Evolutionary conservation across 495 filamentous ascomycete species (phyloP), one percentile per base, ranked within the genome.

Genomic region (Aspergillus leporis): DNA sequence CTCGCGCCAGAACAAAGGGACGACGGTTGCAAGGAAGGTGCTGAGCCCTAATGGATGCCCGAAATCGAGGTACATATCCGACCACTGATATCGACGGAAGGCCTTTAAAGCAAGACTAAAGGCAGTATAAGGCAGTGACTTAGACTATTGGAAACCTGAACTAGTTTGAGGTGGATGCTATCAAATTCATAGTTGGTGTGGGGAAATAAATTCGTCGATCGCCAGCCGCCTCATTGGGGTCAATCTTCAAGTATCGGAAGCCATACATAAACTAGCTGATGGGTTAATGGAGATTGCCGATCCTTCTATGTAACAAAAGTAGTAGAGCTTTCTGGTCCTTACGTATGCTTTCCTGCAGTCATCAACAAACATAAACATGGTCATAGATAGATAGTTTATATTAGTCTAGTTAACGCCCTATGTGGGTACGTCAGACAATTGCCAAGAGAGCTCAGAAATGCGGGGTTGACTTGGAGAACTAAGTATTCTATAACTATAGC

Each of bases 41-140:
- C 63, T 51, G 12, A 75, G 31, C 6, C 66, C 63, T 47, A 72
- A 55, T 13, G 48, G 47, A 30, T 31, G 63, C 16, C 61, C 62
- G 40, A 69, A 31, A 45, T 63, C 21, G 8, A 71, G 56, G 52
- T 60, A 53, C 72, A 76, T 78, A 31, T 5, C 64, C 25, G 25
- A 3, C 25, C 25, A n/a, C 25, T 6, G 6, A 6, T 28, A 28
- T 28, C 6, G 3, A 28, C n/a, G 25, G 25, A 28, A 28, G 25
- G 25, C 6, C 25, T 28, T 28, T 3, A 28, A 28, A 28, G 3
- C 25, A 28, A 28, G 25, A 28, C 25, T 28, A 47, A 19, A 16
- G 19, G 3, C n/a, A 5, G n/a, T 23, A 4, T 43, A 16, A 21
- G 22, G 31, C 25, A 49, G 7, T 14, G 7, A 21, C 13, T 36